Evolutionary conservation across 2,329 filamentous ascomycete species (phyloP).

Genomic region (Colletotrichum spinosum): DNA sequence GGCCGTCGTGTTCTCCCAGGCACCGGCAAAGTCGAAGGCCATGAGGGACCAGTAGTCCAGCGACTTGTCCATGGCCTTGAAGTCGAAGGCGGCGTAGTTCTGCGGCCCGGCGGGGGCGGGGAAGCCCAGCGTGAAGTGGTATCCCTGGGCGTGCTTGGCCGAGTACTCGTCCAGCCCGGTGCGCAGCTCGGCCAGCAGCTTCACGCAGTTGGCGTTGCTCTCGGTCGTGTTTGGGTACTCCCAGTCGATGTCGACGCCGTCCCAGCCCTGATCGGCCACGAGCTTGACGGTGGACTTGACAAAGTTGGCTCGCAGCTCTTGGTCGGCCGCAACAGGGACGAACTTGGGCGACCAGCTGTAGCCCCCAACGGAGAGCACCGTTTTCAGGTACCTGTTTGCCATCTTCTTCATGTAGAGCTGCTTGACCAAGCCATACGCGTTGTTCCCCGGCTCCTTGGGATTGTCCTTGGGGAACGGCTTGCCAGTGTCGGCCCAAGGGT

Average conservation of each 20-base stretch:
- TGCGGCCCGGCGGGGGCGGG: slow-evolving; percentile 60
- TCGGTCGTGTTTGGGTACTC: slow-evolving; percentile 49
- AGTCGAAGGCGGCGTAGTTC: slow-evolving; percentile 62
- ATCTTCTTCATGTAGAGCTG: slow-evolving; percentile 85
- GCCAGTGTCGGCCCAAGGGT: slow-evolving; percentile 47
- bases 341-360: slow-evolving; percentile 88
- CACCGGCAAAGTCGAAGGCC: slow-evolving; percentile 78
- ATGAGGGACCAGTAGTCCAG: slow-evolving; percentile 72
- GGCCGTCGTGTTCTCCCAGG: slow-evolving; percentile 71
- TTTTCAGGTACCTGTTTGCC: slow-evolving; percentile 80
- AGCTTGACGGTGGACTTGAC: slow-evolving; percentile 75
- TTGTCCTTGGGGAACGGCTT: slow-evolving; percentile 25
- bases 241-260: slow-evolving; percentile 59
- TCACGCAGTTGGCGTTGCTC: slow-evolving; percentile 55
- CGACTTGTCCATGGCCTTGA: slow-evolving; percentile 64
- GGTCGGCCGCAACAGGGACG: slow-evolving; percentile 72
- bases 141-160: slow-evolving; percentile 49
- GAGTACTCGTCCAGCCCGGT: slow-evolving; percentile 57
- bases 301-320: slow-evolving; percentile 72
- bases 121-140: slow-evolving; percentile 63
- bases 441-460: slow-evolving; percentile 60
- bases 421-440: slow-evolving; percentile 85
- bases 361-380: slow-evolving; percentile 83
- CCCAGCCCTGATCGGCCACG: slow-evolving; percentile 78
- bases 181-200: slow-evolving; percentile 56